phyloP scores from a whole-genome alignment of 2,329 filamentous ascomycete species.

The Trichoderma polysporum region DNA sequence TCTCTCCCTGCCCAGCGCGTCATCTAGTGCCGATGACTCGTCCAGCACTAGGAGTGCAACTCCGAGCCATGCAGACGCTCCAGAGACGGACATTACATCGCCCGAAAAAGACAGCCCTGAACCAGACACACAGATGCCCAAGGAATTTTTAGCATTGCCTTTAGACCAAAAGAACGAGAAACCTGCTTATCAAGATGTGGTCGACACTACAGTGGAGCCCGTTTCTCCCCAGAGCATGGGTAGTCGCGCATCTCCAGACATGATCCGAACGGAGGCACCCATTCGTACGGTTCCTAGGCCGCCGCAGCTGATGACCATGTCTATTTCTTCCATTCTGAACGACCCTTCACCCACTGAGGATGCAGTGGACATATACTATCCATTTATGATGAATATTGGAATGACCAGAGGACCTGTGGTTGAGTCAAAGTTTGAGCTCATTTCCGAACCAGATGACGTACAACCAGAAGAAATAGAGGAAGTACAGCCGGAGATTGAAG shows the following conservation, averaged over 20 bases:
- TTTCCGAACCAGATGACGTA: background rate
- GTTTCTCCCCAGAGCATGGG: slow-evolving; percentile 36
- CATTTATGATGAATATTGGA: slow-evolving; percentile 32
- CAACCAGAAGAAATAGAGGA: slow-evolving; percentile 9
- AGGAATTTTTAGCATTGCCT: slow-evolving; percentile 20
- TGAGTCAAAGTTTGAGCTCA: background rate
- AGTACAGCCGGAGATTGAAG: background rate
- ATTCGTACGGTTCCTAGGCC: background rate
- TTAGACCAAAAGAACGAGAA: slow-evolving; percentile 20
- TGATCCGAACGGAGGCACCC: background rate
- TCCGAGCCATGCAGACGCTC: slow-evolving; percentile 31
- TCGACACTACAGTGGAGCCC: slow-evolving; percentile 24
- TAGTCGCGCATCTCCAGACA: slow-evolving; percentile 29
- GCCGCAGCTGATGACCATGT: slow-evolving; percentile 31
- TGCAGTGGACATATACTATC: background rate
- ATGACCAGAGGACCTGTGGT: slow-evolving; percentile 22
- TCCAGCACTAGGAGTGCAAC: slow-evolving; percentile 29
- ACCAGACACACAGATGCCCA: slow-evolving; percentile 33
- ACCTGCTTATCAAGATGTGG: slow-evolving; percentile 11
- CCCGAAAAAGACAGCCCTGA: slow-evolving; percentile 50
- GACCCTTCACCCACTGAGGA: slow-evolving; percentile 25
- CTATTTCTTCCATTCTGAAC: slow-evolving; percentile 37
- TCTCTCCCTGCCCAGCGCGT: slow-evolving; percentile 26
- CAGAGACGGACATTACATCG: slow-evolving; percentile 48
- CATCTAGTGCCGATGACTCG: slow-evolving; percentile 41